Evolutionary conservation across 768 basidiomycete species (phyloP), one percentile per base, ranked within the genome.

Genomic region (Mycena venus): DNA sequence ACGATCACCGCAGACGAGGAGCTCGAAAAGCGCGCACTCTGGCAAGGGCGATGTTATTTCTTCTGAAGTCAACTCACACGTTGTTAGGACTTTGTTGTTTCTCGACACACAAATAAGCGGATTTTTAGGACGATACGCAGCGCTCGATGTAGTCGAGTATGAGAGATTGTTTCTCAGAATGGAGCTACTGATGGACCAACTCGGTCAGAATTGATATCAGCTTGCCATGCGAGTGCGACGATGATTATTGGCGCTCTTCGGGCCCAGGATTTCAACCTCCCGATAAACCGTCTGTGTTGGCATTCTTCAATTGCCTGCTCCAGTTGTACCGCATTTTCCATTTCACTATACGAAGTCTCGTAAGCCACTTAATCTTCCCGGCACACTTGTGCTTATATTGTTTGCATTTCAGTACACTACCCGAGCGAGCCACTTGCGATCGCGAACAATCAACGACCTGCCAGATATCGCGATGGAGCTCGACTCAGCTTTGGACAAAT

Each of bases 1-100:
- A 3, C 29, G 2, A 60, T 40, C 15, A 31, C 44, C 1, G 3
- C 11, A n/a, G n/a, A n/a, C n/a, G n/a, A n/a, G n/a, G n/a, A n/a
- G n/a, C n/a, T n/a, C n/a, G n/a, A n/a, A n/a, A 73, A 73, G 25
- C 65, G 65, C 12, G 72, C 65, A 3, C 32, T 61, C 25, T 73
- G 72, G 65, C 36, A 36, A 61, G 59, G 47, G 4, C 10, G 11
- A 5, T n/a, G 21, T 6, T 4, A 23, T n/a, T 4, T 23, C 7
- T 23, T n/a, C 47, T 3, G 19, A 15, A 19, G 19, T 17, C 6
- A 19, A 14, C 10, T 4, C 15, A 8, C 2, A 32, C 4, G 10
- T 32, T 17, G 17, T 6, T 8, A 58, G 56, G 56, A 32, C n/a
- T 0, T 19, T 58, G 23, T 15, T 23, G 1, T 32, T 58, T 19